Evolutionary conservation across 2,329 filamentous ascomycete species (phyloP).

Genomic region (Botrytis fragariae): DNA sequence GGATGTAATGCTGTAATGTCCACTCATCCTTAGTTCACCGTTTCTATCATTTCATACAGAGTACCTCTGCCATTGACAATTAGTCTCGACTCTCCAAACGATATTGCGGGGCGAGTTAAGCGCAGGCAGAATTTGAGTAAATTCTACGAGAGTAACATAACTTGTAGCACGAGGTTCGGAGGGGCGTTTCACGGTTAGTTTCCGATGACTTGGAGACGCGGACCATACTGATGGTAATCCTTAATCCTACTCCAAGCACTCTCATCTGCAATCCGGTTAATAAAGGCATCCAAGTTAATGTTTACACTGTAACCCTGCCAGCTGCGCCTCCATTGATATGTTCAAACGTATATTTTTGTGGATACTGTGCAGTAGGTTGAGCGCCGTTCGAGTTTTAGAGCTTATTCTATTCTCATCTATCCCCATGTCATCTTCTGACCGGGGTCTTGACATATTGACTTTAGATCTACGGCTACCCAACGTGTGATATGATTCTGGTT

Average conservation of each 20-base stretch:
- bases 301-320: neutral
- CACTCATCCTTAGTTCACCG: neutral
- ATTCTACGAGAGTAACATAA: neutral
- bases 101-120: neutral
- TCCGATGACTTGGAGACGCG: conserved; percentile 6
- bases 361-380: neutral
- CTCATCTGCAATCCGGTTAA: neutral
- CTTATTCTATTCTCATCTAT: conserved; percentile 13
- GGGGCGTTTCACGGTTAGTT: conserved; percentile 2
- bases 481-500: neutral
- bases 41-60: conserved; percentile 5
- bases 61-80: neutral
- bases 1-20: neutral
- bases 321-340: neutral
- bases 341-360: neutral
- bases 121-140: neutral
- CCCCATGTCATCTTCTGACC: conserved; percentile 4
- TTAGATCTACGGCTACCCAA: conserved; percentile 3
- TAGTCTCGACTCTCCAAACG: neutral
- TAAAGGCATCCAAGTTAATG: neutral
- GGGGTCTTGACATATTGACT: conserved; percentile 1
- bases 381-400: neutral
- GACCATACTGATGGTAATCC: conserved; percentile 10
- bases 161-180: neutral
- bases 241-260: neutral